Percentiles rank a stretch among this genome's conserved stretches.
Conservation (phyloP, 2,329 filamentous ascomycete genomes). For the Fusarium stilboides region DNA sequence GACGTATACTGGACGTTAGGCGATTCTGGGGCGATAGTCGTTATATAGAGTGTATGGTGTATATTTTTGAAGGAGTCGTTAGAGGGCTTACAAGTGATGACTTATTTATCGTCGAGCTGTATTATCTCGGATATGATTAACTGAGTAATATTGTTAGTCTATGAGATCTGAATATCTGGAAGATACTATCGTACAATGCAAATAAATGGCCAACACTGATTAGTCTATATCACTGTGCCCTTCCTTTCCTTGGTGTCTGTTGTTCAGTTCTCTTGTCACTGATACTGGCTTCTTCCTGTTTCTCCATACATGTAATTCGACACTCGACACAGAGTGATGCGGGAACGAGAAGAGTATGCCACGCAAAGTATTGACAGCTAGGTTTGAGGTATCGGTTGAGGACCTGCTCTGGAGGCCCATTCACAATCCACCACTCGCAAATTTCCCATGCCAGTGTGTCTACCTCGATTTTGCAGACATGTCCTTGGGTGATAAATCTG, state of each 20-base stretch:
- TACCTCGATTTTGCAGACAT: conserved; percentile 42
- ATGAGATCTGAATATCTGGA: background rate
- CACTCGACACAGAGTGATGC: conserved; percentile 36
- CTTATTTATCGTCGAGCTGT: background rate
- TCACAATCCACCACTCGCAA: conserved; percentile 48
- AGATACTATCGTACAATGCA: background rate
- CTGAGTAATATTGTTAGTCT: background rate
- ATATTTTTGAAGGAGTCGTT: background rate
- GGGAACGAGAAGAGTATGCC: conserved; percentile 42
- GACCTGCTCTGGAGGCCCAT: conserved; percentile 49
- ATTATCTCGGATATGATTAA: too few species aligned
- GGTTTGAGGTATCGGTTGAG: conserved; percentile 49
- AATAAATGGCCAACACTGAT: background rate
- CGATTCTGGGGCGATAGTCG: background rate
- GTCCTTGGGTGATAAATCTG: conserved; percentile 39
- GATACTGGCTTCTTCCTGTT: conserved; percentile 3
- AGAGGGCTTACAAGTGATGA: background rate
- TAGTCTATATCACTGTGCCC: background rate
- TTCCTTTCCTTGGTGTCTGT: background rate
- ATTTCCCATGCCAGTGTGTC: conserved; percentile 47
- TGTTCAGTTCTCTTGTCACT: conserved; percentile 17
- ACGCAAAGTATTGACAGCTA: conserved; percentile 43
- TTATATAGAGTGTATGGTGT: too few species aligned
- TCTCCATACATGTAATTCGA: conserved; percentile 26
- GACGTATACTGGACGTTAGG: background rate